Percentiles rank a stretch among this genome's conserved stretches.
Evolutionary conservation across 352 stramenopile genomes (phyloP).

Genomic region (Phytophthora foliorum): DNA sequence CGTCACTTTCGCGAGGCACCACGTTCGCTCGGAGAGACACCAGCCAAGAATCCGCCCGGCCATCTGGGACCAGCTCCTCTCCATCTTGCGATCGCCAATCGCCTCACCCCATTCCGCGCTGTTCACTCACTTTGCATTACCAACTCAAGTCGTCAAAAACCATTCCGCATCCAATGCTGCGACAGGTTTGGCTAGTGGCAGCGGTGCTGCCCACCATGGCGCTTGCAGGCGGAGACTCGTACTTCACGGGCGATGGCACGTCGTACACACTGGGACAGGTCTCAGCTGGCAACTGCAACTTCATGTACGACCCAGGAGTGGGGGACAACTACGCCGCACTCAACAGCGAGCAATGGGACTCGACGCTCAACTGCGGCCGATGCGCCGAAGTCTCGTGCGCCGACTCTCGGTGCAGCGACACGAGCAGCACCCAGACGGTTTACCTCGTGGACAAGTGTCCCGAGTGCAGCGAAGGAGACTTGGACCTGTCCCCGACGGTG

Average conservation of each 20-base stretch:
- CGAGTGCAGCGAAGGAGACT: constrained; percentile 68
- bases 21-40: constrained; percentile 22
- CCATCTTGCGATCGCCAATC: constrained; percentile 4
- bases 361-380: constrained; percentile 64
- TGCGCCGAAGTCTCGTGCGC: constrained; percentile 74
- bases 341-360: constrained; percentile 69
- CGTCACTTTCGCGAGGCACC: constrained; percentile 5
- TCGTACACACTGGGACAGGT: constrained; percentile 61
- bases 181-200: constrained; percentile 10
- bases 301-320: constrained; percentile 60
- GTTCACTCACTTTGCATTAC: constrained; percentile 13
- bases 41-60: constrained; percentile 10
- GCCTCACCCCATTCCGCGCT: background rate
- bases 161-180: constrained; percentile 14
- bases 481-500: constrained; percentile 60
- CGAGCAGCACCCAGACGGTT: constrained; percentile 48
- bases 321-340: constrained; percentile 73
- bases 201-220: constrained; percentile 17
- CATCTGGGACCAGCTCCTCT: constrained; percentile 30
- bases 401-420: constrained; percentile 58
- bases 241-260: constrained; percentile 61
- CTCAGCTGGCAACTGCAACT: constrained; percentile 70
- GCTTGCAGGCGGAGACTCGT: constrained; percentile 25
- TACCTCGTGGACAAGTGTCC: constrained; percentile 78
- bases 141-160: constrained; percentile 4